Evolutionary conservation across 345 rosid genomes (phyloP).

Genomic region (Combretum micranthum): DNA sequence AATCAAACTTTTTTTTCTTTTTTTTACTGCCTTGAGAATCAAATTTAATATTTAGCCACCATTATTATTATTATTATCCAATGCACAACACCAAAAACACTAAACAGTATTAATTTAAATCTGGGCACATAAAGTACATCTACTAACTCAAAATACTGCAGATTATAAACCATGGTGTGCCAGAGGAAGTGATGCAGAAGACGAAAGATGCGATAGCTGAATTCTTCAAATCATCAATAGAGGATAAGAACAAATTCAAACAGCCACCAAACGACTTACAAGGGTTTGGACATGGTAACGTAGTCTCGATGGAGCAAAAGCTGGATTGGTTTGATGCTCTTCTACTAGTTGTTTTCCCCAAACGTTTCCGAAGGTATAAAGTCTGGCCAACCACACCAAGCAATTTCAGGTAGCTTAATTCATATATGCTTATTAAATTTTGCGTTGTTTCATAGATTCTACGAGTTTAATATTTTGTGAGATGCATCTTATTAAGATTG

Average conservation of each 20-base stretch:
- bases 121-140: too few relatives aligned
- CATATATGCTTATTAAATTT: too few relatives aligned
- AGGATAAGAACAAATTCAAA: constrained; percentile 20
- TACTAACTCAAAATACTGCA: background rate
- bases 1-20: too few relatives aligned
- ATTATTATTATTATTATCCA: too few relatives aligned
- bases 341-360: constrained; percentile 12
- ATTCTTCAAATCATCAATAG: constrained; percentile 17
- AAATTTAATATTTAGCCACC: too few relatives aligned
- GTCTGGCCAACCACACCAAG: constrained; percentile 19
- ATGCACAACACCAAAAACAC: too few relatives aligned
- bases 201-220: constrained; percentile 10
- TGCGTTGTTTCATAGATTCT: too few relatives aligned
- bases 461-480: too few relatives aligned
- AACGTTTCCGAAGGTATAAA: constrained; percentile 9
- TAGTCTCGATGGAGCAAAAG: constrained; percentile 18
- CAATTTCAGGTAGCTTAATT: constrained; percentile 4
- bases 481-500: too few relatives aligned
- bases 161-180: constrained; percentile 25
- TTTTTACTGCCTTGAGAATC: too few relatives aligned
- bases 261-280: constrained; percentile 20
- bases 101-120: too few relatives aligned
- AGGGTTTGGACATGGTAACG: constrained; percentile 23
- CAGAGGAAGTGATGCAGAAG: constrained; percentile 13
- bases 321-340: constrained; percentile 24